phyloP scores from a whole-genome alignment of 371 early-diverging fungal species.

The Haplosporangium sp. region DNA sequence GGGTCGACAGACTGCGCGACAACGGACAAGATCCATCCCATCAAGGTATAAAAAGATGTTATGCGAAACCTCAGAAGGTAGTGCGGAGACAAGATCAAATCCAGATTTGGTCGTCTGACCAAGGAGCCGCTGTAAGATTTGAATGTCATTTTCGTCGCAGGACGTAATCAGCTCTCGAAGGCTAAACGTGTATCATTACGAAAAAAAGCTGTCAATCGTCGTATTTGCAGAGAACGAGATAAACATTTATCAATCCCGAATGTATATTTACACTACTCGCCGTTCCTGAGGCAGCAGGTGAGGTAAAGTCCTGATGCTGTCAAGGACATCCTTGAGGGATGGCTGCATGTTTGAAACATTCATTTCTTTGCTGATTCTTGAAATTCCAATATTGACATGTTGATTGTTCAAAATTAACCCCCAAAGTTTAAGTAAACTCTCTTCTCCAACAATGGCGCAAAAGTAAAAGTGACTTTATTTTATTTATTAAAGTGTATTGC shows the following conservation, averaged over 20 bases:
- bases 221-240: no score
- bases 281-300: slow-evolving; percentile 31
- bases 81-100: slow-evolving; percentile 33
- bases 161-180: slow-evolving; percentile 28
- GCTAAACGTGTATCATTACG: slow-evolving; percentile 1
- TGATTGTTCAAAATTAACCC: neutral
- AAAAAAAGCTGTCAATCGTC: neutral
- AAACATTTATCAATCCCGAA: no score
- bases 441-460: no score
- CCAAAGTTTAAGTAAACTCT: neutral
- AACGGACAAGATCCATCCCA: slow-evolving; percentile 38
- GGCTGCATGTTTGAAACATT: neutral
- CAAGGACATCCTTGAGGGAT: slow-evolving; percentile 25
- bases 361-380: neutral
- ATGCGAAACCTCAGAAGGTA: slow-evolving; percentile 31
- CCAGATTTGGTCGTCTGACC: slow-evolving; percentile 31
- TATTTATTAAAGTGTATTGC: neutral
- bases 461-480: neutral
- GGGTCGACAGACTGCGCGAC: slow-evolving; percentile 35
- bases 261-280: slow-evolving; percentile 45
- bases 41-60: slow-evolving; percentile 29
- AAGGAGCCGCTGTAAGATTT: slow-evolving; percentile 27
- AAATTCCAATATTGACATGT: neutral
- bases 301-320: slow-evolving; percentile 22
- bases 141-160: slow-evolving; percentile 29